Base-by-base conservation (phyloP, 2,329 filamentous ascomycete genomes). In the Aureobasidium vineae region DNA sequence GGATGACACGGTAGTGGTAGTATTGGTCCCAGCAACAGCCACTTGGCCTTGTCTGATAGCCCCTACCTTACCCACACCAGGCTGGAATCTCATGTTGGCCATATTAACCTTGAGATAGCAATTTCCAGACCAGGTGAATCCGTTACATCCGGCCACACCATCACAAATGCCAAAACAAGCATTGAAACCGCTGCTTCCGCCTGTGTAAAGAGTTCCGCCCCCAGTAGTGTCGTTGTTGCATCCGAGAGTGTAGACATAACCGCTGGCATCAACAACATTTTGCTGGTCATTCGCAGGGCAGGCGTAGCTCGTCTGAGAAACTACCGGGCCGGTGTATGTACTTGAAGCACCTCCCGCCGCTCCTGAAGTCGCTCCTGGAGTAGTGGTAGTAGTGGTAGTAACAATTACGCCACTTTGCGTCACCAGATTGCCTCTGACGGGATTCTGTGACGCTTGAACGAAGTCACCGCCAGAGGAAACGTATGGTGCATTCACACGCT, bases 161-260 rank as follows among this genome's bases (percentile, higher is more conserved):
- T 72, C 70, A 65, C 72, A 73, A 5, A 70, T 54, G 1, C 16
- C 57, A 50, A 73, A 72, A 53, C 72, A 73, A 19, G 70, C 71
- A 11, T 66, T 66, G 56, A 66, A 66, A 26, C 7, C 15, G 1
- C 13, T 26, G 8, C 26, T 36, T 36, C 33, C 16, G 7, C 23
- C 10, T 15, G 33, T 15, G 5, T 33, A 15, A 2, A 53, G 5
- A 1, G 6, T 31, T 1, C 65, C 54, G 3, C 65, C 56, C 26
- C 54, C 56, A 23, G n/a, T 61, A 4, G 65, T 61, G 45, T 66
- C 65, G 23, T 43, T 53, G 26, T 21, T 33, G 23, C 65, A 66
- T 2, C 56, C 56, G 4, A 66, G 23, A n/a, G 36, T 43, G 31
- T 54, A 66, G 19, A 50, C 16, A 19, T 7, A 28, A 5, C 65